Evolutionary conservation across 805 yeast genomes (phyloP).

Genomic region (Limtongia smithiae): DNA sequence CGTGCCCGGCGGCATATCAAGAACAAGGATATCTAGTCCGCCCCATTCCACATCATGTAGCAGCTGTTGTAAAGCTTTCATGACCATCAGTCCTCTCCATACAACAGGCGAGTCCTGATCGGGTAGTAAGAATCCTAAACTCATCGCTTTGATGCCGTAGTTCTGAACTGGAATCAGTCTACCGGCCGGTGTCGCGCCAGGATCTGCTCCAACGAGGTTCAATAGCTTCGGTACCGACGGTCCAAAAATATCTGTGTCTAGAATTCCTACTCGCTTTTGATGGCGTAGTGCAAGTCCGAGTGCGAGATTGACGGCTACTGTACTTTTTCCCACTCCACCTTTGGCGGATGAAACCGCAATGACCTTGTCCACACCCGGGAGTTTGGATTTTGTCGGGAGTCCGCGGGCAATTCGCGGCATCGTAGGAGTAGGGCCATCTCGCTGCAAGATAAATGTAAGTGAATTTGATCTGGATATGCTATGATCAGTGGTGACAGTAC

Average conservation of each 20-base stretch:
- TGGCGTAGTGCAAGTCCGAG: conserved; percentile 48
- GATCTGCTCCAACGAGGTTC: conserved; percentile 60
- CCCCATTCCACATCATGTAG: conserved; percentile 79
- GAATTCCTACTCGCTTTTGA: conserved; percentile 60
- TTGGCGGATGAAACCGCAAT: conserved; percentile 71
- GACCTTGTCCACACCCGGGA: conserved; percentile 60
- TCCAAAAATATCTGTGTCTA: conserved; percentile 82
- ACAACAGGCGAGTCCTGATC: conserved; percentile 65
- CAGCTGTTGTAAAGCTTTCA: conserved; percentile 82
- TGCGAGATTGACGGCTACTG: conserved; percentile 68
- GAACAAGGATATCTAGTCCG: conserved; percentile 58
- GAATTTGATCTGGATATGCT: too few relatives aligned
- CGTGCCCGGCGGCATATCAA: conserved; percentile 91
- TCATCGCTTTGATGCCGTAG: conserved; percentile 79
- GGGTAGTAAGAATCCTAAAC: conserved; percentile 78
- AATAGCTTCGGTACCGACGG: conserved; percentile 76
- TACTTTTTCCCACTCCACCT: conserved; percentile 81
- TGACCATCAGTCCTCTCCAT: conserved; percentile 85
- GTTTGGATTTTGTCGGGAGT: conserved; percentile 51
- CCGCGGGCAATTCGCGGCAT: conserved; percentile 48
- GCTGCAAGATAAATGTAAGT: too few relatives aligned
- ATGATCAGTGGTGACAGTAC: too few relatives aligned
- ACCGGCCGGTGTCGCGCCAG: conserved; percentile 43
- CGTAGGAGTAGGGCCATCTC: conserved; percentile 34
- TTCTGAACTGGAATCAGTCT: conserved; percentile 61